Percentiles rank a stretch among this genome's conserved stretches.
These are phyloP conservation scores for Gossypium gossypioides DNA, from an alignment of 441 rosid genomes.

Conservation along the genomic window DNA sequence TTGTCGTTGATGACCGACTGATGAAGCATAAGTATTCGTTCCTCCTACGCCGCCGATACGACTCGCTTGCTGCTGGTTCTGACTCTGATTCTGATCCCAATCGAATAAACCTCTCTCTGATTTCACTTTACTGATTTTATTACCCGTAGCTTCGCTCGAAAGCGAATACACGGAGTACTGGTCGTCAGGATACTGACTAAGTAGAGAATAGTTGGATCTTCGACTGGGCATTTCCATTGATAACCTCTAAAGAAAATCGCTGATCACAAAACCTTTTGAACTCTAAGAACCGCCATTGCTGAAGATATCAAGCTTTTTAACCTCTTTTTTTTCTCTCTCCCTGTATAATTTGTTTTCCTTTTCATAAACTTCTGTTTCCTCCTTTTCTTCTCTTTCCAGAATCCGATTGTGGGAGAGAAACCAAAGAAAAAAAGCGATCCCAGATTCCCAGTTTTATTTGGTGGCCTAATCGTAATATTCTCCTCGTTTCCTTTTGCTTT, in stretches of 20 bases:
- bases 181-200: constrained; percentile 71
- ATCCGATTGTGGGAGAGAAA: constrained; percentile 20
- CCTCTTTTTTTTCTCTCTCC: constrained; percentile 23
- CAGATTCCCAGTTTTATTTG: constrained; percentile 17
- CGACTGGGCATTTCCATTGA: constrained; percentile 83
- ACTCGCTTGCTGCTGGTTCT: constrained; percentile 35
- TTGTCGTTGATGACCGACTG: constrained; percentile 72
- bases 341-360: constrained; percentile 18
- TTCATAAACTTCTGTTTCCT: not conserved
- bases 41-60: constrained; percentile 26
- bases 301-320: constrained; percentile 21
- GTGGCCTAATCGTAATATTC: constrained; percentile 32
- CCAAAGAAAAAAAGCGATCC: constrained; percentile 18
- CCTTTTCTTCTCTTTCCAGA: constrained; percentile 21
- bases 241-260: constrained; percentile 3
- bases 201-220: constrained; percentile 78
- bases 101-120: constrained; percentile 39
- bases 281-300: constrained; percentile 46
- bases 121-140: constrained; percentile 29
- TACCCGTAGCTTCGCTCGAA: constrained; percentile 40
- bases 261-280: constrained; percentile 33
- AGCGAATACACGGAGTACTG: constrained; percentile 40
- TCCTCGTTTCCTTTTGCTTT: constrained; percentile 1
- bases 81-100: constrained; percentile 54
- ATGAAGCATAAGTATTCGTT: constrained; percentile 36